phyloP scores from a whole-genome alignment of 495 filamentous ascomycete genomes.

The Daldinia grandis region DNA sequence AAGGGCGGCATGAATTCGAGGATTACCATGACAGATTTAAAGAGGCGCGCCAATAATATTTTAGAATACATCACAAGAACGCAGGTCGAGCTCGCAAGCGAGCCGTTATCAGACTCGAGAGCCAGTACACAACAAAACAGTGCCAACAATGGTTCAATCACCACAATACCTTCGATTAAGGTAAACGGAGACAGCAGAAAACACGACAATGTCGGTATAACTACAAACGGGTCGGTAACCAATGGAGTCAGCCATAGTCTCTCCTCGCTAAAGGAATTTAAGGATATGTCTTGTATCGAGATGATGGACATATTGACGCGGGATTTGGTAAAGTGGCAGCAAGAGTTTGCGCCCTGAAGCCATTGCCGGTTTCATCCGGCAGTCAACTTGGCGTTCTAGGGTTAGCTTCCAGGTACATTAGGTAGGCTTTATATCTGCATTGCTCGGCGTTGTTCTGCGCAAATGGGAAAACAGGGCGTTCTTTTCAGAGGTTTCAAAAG shows the following conservation, averaged over 20 bases:
- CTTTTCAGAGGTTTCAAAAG: conserved; percentile 4
- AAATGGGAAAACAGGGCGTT: background rate
- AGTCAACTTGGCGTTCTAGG: conserved; percentile 20
- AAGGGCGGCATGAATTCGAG: conserved; percentile 64
- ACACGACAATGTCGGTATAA: conserved; percentile 11
- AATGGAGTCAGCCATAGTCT: conserved; percentile 38
- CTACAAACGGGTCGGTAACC: conserved; percentile 12
- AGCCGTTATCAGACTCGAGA: conserved; percentile 39
- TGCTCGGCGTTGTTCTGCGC: conserved; percentile 28
- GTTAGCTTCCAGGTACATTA: conserved; percentile 13
- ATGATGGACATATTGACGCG: conserved; percentile 86
- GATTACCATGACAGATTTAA: conserved; percentile 91
- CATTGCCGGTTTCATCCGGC: conserved; percentile 3
- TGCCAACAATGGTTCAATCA: conserved; percentile 14
- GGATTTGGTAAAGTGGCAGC: conserved; percentile 81
- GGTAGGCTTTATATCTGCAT: conserved; percentile 15
- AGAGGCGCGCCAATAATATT: conserved; percentile 80
- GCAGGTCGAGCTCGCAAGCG: conserved; percentile 84
- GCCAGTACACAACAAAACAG: conserved; percentile 25
- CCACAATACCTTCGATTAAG: conserved; percentile 43
- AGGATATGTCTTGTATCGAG: conserved; percentile 72
- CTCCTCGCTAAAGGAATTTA: conserved; percentile 59
- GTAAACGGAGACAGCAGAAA: conserved; percentile 47
- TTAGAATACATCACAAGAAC: conserved; percentile 90
- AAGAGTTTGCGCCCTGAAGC: conserved; percentile 55